These are phyloP conservation scores for Lupinus albus DNA, from an alignment of 306 rosid genomes.

Conservation along the genomic window DNA sequence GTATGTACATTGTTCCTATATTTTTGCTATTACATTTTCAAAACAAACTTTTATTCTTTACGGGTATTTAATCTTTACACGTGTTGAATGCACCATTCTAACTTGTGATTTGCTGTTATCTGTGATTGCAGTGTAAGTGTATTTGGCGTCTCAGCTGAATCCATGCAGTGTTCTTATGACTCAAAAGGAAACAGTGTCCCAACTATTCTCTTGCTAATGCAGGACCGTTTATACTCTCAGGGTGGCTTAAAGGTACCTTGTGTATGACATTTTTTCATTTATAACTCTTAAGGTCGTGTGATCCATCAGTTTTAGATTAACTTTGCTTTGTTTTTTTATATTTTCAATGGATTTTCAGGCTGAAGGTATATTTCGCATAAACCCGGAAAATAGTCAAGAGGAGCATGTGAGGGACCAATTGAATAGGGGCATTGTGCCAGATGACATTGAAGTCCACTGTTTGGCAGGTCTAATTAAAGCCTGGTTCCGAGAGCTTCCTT, in stretches of 20 bases:
- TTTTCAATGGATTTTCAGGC: constrained; percentile 56
- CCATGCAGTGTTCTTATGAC: constrained; percentile 92
- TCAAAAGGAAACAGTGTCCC: constrained; percentile 91
- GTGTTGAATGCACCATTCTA: constrained; percentile 37
- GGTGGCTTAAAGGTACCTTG: constrained; percentile 77
- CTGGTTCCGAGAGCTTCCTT: constrained; percentile 96
- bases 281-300: not conserved
- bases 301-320: not conserved
- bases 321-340: not conserved
- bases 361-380: constrained; percentile 91
- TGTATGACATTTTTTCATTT: not conserved
- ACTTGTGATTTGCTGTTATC: constrained; percentile 15
- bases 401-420: constrained; percentile 84
- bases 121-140: constrained; percentile 71
- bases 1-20: not conserved
- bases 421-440: constrained; percentile 84
- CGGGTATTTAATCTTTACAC: not conserved
- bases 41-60: not conserved
- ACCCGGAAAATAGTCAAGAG: constrained; percentile 89
- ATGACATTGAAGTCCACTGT: constrained; percentile 86
- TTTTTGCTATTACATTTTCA: constrained; percentile 2
- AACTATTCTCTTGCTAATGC: constrained; percentile 86
- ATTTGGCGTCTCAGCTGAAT: constrained; percentile 94
- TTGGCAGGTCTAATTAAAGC: constrained; percentile 91
- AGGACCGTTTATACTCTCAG: constrained; percentile 83